These are phyloP conservation scores for Bipolaris bicolor DNA, from an alignment of 2,329 filamentous ascomycete species.

Conservation along the genomic window DNA sequence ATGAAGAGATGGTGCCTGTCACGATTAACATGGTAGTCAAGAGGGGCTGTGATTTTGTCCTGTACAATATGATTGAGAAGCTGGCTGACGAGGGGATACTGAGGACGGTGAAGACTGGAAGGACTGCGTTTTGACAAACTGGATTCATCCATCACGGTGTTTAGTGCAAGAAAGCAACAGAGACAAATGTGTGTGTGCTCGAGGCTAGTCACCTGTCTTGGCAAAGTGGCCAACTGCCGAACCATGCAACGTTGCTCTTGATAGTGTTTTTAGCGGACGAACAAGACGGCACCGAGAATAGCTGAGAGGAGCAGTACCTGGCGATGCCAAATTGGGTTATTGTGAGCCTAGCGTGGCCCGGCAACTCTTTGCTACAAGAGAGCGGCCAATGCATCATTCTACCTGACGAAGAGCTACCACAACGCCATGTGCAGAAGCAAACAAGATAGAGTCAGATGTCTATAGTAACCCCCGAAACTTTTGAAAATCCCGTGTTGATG, in stretches of 20 bases:
- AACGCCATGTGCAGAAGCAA: conserved; percentile 33
- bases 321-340: conserved; percentile 37
- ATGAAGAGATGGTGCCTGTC: conserved; percentile 52
- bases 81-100: conserved; percentile 50
- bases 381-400: conserved; percentile 42
- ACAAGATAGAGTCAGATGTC: conserved; percentile 27
- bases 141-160: background rate
- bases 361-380: conserved; percentile 26
- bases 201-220: background rate
- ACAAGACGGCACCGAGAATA: conserved; percentile 5
- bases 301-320: conserved; percentile 14
- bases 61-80: conserved; percentile 52
- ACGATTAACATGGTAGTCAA: conserved; percentile 53
- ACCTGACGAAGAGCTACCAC: conserved; percentile 41
- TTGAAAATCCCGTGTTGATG: conserved; percentile 36
- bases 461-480: conserved; percentile 33
- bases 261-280: background rate
- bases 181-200: background rate
- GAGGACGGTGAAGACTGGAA: conserved; percentile 50
- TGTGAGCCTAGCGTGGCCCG: conserved; percentile 28
- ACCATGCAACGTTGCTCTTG: conserved; percentile 3
- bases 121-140: conserved; percentile 38
- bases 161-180: too few species aligned
- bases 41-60: conserved; percentile 53
- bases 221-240: background rate